Conservation (phyloP, 176 grass and related monocot genomes). For the Zoysia pacifica region DNA sequence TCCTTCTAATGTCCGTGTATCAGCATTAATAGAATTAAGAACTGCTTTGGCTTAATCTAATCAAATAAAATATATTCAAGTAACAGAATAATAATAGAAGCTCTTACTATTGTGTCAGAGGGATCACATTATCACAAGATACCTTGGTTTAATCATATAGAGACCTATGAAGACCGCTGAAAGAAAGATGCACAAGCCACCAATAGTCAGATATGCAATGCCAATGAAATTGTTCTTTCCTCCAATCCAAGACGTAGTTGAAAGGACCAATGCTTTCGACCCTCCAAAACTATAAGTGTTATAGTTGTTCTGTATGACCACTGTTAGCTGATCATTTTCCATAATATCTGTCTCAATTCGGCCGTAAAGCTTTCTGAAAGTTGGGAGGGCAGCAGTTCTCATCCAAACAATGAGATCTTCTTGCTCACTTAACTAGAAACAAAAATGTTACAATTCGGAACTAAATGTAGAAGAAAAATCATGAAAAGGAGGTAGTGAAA, state of each 20-base stretch:
- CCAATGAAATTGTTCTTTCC: constrained; percentile 92
- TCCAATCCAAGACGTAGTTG: constrained; percentile 90
- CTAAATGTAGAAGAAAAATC: constrained; percentile 10
- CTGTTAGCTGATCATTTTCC: constrained; percentile 66
- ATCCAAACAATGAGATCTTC: constrained; percentile 99
- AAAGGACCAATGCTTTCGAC: constrained; percentile 78
- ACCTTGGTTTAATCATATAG: constrained; percentile 90
- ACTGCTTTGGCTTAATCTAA: background rate
- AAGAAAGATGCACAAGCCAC: constrained; percentile 71
- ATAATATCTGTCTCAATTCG: constrained; percentile 78
- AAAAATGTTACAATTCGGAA: background rate
- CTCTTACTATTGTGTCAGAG: background rate
- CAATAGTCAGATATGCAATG: constrained; percentile 68
- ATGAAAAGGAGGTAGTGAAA: constrained; percentile 1
- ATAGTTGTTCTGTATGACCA: constrained; percentile 93
- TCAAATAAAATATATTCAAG: background rate
- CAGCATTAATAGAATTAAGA: constrained; percentile 20
- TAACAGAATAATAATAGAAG: constrained; percentile 14
- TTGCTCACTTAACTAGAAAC: constrained; percentile 79
- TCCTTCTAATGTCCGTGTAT: background rate
- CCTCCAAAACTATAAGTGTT: constrained; percentile 94
- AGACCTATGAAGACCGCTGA: constrained; percentile 63
- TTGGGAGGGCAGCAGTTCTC: constrained; percentile 85
- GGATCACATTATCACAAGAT: constrained; percentile 1
- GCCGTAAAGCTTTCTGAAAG: constrained; percentile 93